A percentile compares a stretch with the other conserved stretches of the same genome.
Conservation (phyloP, 495 filamentous ascomycete species). For the Letharia columbiana region DNA sequence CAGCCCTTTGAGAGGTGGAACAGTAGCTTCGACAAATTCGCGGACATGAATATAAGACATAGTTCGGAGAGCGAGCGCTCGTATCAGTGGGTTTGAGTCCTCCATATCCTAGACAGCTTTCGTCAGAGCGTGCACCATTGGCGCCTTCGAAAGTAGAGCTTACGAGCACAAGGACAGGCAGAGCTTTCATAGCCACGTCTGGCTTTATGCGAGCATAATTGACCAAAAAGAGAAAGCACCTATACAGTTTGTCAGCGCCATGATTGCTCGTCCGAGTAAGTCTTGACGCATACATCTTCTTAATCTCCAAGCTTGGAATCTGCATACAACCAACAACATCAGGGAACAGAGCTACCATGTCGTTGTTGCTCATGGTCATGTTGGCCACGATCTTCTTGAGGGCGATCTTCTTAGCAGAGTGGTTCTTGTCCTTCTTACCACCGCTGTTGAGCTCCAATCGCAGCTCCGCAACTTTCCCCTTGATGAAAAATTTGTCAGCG, state of each 20-base stretch:
- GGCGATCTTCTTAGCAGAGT: constrained; percentile 92
- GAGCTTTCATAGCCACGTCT: constrained; percentile 85
- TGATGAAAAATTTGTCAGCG: constrained; percentile 33
- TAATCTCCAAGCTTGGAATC: constrained; percentile 90
- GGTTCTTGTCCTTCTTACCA: constrained; percentile 98
- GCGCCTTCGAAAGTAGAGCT: constrained; percentile 23
- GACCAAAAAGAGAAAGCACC: constrained; percentile 96
- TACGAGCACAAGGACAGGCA: constrained; percentile 79
- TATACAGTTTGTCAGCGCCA: constrained; percentile 35
- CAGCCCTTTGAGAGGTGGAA: constrained; percentile 71
- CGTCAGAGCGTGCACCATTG: not conserved
- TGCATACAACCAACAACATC: constrained; percentile 94
- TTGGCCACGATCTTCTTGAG: constrained; percentile 99
- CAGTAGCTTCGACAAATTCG: constrained; percentile 88
- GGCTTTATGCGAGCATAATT: constrained; percentile 95
- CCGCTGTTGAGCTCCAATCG: constrained; percentile 87
- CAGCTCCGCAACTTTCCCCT: constrained; percentile 99
- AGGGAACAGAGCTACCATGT: constrained; percentile 96
- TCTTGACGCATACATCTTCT: constrained; percentile 80
- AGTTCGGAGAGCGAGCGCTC: constrained; percentile 85
- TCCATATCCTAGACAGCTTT: constrained; percentile 67
- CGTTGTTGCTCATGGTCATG: constrained; percentile 99
- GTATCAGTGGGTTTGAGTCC: constrained; percentile 84
- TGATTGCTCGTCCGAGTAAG: constrained; percentile 4
- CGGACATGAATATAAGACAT: constrained; percentile 97